Base-by-base conservation (phyloP, 805 yeast species). In the Yueomyces sinensis region DNA sequence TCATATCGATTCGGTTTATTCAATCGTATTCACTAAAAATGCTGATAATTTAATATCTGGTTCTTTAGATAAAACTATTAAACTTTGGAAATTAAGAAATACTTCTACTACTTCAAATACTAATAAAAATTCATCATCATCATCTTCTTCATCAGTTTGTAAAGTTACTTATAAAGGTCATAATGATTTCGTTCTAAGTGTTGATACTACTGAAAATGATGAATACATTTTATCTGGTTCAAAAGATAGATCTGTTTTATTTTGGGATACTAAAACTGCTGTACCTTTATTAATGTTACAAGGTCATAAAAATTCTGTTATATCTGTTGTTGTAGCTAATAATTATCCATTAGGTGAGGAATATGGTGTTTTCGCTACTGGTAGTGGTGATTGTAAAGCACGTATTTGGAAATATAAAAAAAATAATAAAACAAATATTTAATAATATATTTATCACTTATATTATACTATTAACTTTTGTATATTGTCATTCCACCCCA, bases 361-460 rank as follows among this genome's bases (percentile, higher is more conserved):
- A 29, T 71, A 72, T 41, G 91, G 93, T 32, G 77, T 83, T 48
- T 91, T 89, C 66, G 98, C 96, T 35, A 87, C 97, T 11, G 97
- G 97, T 37, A 73, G 84, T 61, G 98, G 97, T 56, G 98, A 89
- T 61, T 89, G 94, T 60, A 82, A 87, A 56, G 97, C 97, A 29
- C 74, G 95, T 59, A 82, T 89, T 53, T 89, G 98, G 98, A 74
- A 80, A 59, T 84, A 25, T n/a, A 9, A n/a, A 7, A n/a, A n/a
- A n/a, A n/a, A n/a, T n/a, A n/a, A n/a, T n/a, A n/a, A n/a, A n/a
- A n/a, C n/a, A n/a, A n/a, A n/a, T n/a, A n/a, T n/a, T n/a, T n/a
- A n/a, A n/a, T n/a, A n/a, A n/a, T n/a, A n/a, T n/a, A n/a, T n/a
- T n/a, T n/a, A n/a, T n/a, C n/a, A n/a, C n/a, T n/a, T n/a, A n/a